Evolutionary conservation across 2,329 filamentous ascomycete genomes (phyloP).

Genomic region (Colletotrichum higginsianum): DNA sequence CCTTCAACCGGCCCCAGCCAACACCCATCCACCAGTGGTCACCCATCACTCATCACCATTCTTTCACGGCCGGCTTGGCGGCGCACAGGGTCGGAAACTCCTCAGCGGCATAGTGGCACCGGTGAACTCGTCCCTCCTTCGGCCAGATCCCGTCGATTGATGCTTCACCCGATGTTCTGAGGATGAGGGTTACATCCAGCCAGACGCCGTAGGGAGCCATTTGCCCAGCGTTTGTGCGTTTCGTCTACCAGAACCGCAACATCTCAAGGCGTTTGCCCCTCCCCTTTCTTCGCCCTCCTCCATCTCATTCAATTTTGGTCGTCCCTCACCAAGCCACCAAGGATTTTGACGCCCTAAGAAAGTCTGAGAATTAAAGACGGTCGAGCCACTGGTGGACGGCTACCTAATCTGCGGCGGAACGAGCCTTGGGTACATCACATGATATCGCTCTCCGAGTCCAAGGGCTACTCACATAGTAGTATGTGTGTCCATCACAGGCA

Average conservation of each 20-base stretch:
- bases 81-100: background rate
- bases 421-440: background rate
- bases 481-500: slow-evolving; percentile 8
- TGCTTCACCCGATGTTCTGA: slow-evolving; percentile 34
- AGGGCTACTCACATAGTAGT: background rate
- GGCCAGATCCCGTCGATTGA: slow-evolving; percentile 12
- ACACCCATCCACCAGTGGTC: background rate
- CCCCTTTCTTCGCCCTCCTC: background rate
- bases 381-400: slow-evolving; percentile 11
- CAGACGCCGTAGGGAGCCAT: background rate
- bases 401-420: background rate
- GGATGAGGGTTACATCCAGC: slow-evolving; percentile 1
- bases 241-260: background rate
- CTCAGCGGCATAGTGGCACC: background rate
- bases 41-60: background rate
- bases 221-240: slow-evolving; percentile 12
- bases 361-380: slow-evolving; percentile 9
- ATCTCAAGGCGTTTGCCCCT: too few relatives aligned
- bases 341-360: background rate
- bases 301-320: background rate
- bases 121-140: slow-evolving; percentile 24
- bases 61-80: background rate
- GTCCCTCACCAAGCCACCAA: background rate
- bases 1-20: slow-evolving; percentile 1
- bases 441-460: background rate